phyloP scores from a whole-genome alignment of 2,329 filamentous ascomycete genomes.

The Epichloe gansuensis region DNA sequence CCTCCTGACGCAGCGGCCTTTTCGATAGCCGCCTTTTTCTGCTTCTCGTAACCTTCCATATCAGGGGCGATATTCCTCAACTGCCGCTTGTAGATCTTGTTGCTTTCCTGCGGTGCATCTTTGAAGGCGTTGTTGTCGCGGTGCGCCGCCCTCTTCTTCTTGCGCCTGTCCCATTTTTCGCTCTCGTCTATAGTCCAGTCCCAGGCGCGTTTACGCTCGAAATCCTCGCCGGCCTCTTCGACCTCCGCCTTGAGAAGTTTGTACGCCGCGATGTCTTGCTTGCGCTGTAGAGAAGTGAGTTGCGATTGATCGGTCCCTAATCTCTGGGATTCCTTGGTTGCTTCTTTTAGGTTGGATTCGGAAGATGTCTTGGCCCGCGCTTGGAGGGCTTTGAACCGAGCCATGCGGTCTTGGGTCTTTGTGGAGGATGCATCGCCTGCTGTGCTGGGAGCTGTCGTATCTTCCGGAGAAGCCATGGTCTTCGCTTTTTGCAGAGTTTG shows the following conservation, averaged over 20 bases:
- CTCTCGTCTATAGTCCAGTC: slow-evolving; percentile 96
- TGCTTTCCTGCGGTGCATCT: slow-evolving; percentile 76
- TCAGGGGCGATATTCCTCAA: slow-evolving; percentile 64
- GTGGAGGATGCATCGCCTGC: slow-evolving; percentile 17
- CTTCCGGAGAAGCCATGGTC: slow-evolving; percentile 2
- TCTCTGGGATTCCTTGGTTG: slow-evolving; percentile 69
- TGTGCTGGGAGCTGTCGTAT: background rate
- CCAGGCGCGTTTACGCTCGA: slow-evolving; percentile 96
- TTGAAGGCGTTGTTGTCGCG: slow-evolving; percentile 80
- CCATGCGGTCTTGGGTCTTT: slow-evolving; percentile 53
- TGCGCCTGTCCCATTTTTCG: slow-evolving; percentile 82
- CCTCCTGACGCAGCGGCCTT: slow-evolving; percentile 73
- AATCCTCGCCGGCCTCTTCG: slow-evolving; percentile 75
- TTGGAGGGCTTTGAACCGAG: slow-evolving; percentile 78
- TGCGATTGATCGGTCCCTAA: slow-evolving; percentile 65
- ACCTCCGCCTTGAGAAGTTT: slow-evolving; percentile 90
- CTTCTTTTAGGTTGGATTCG: slow-evolving; percentile 69
- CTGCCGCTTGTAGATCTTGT: slow-evolving; percentile 90
- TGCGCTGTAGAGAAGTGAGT: slow-evolving; percentile 66
- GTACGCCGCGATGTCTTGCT: slow-evolving; percentile 76
- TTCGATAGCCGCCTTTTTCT: slow-evolving; percentile 76
- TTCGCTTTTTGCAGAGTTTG: background rate
- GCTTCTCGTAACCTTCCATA: slow-evolving; percentile 70
- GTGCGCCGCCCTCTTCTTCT: slow-evolving; percentile 72
- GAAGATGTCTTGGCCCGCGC: slow-evolving; percentile 63